Base-by-base conservation (phyloP, 2,329 filamentous ascomycete genomes). In the Nemania sp. region DNA sequence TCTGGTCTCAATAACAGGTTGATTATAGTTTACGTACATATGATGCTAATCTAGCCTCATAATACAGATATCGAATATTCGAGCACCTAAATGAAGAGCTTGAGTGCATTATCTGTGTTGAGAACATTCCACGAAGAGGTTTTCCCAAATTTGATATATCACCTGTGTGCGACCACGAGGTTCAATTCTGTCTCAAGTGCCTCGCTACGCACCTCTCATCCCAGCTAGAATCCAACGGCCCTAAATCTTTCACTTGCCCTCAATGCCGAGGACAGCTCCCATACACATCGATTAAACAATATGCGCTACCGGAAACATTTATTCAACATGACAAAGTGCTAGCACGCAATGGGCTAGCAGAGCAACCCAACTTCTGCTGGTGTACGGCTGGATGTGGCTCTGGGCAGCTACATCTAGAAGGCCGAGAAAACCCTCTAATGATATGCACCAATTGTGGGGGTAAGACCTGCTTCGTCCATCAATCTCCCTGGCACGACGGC, bases 291-390 rank as follows among this genome's bases (percentile, higher is more conserved):
- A 57, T 64, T 41, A 38, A 57, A 26, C 51, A 57, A 52, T 57
- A 57, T 57, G 61, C 61, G 22, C 41, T 27, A 11, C 53, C 61
- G 29, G 52, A 57, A 49, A 64, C 61, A 8, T 64, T 57, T 29
- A 35, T 29, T 18, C 24, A 57, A 43, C 57, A 64, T 41, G 61
- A 64, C 43, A 56, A 57, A 38, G 51, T 49, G 43, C 26, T 64
- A 22, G 53, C 53, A 53, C 61, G 53, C 27, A 51, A 51, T 57
- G 61, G 61, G 27, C 61, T 64, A 35, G 15, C 15, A 24, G 41
- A 56, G 18, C 53, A 64, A 57, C 61, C 61, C 43, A 64, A 64
- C 49, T 57, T 64, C 43, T 64, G 61, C 41, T 64, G 61, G 61
- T 64, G 61, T 51, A 64, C 61, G 43, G 41, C 61, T 26, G 61